Base-by-base conservation (phyloP, 257 asterid species). In the Solanum gracilifrons region DNA sequence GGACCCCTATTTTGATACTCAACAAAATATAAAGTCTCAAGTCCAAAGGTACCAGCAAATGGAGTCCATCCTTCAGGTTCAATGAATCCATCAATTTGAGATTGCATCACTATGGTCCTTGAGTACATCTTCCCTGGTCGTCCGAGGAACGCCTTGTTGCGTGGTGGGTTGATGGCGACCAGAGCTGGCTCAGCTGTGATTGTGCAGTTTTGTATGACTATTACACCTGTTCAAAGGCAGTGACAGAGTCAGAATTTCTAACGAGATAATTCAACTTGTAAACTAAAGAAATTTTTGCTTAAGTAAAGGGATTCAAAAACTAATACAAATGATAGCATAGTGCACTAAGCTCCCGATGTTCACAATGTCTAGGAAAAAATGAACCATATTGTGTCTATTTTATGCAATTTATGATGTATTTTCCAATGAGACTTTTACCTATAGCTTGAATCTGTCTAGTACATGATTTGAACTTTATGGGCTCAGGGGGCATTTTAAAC, bases 21-120 rank as follows among this genome's bases (percentile, higher is more conserved):
- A 4, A 15, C 91, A 79, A 88, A 90, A 7, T 58, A 87, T 21
- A 36, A 25, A 4, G 92, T 90, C 41, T 88, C 89, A 5, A 90
- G 69, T 1, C 33, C 92, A 36, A 66, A 86, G 13, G 9, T 74
- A 5, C 79, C 83, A 13, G 29, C 75, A 87, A 87, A 90, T 0
- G 85, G 77, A 2, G 83, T 55, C 87, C 89, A 90, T 35, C 92
- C 92, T 29, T 68, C 87, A 4, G 92, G 91, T 10, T 16, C 85
- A 79, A 90, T 88, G 85, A 83, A 46, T 6, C 77, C 72, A 36
- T 90, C 92, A 51, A 88, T 90, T 55, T 20, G 20, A 11, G 90
- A 43, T 33, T 90, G 87, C 91, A 90, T 90, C 33, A 90, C 15
- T 13, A 90, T 71, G 16, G 91, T 87, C 83, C 91, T 88, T 23